Base-by-base conservation (phyloP, 2,329 filamentous ascomycete genomes). In the Calonectria honghensis region DNA sequence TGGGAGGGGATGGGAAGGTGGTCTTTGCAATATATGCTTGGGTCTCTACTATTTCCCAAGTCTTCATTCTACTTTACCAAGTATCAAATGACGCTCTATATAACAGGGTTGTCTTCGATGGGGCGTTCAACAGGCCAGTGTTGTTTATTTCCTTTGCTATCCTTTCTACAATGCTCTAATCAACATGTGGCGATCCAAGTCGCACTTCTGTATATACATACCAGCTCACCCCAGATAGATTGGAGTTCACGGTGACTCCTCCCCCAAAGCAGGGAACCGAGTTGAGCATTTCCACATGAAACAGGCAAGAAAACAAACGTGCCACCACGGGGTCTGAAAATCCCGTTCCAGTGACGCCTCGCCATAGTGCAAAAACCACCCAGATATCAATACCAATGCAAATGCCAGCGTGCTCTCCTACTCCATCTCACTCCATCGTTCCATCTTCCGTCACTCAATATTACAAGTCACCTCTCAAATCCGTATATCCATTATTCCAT, bases 121-220 rank as follows among this genome's bases (percentile, higher is more conserved):
- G 63, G 79, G 77, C 78, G 77, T 79, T 81, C 75, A 81, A 80
- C 78, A 69, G 79, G 76, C 76, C 74, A 79, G 59, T 75, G 72
- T 74, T 63, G 61, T 69, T 70, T 65, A 68, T 68, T 74, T 74
- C 45, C 67, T 61, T 64, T 50, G 45, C 65, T 72, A 73, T 71
- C 31, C 35, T 32, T 61, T 63, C 45, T 65, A 70, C 27, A 68
- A 57, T 27, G 27, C 73, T 65, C 63, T 74, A 72, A 72, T 74
- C 31, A 68, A 68, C 41, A 37, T 41, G 27, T 37, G 50, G 57
- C 48, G 57, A 50, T 64, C 13, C 37, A 35, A 27, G 68, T 52
- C 68, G 39, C 64, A 65, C 32, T 68, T 64, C 61, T 68, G 52
- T 74, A 74, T 71, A 68, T 74, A 72, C 69, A 68, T 45, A 69